phyloP scores from a whole-genome alignment of 176 grass and related monocot species.

The Zoysia japonica region DNA sequence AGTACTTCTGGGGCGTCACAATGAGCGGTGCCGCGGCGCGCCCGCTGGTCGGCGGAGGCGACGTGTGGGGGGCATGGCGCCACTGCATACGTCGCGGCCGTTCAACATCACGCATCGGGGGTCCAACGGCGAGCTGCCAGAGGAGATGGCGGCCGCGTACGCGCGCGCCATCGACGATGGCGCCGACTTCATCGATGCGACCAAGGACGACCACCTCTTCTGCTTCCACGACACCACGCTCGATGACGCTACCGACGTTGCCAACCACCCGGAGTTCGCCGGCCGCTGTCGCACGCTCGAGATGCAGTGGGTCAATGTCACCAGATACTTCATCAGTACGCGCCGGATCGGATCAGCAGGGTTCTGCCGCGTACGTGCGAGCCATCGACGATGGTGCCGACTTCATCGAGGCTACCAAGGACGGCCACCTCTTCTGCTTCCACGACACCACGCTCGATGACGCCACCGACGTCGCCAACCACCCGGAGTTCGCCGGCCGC shows the following conservation, averaged over 20 bases:
- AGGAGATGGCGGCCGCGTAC: constrained; percentile 59
- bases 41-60: constrained; percentile 20
- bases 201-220: constrained; percentile 54
- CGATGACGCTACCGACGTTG: constrained; percentile 49
- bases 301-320: constrained; percentile 56
- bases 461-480: constrained; percentile 48
- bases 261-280: constrained; percentile 49
- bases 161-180: constrained; percentile 56
- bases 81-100: constrained; percentile 44
- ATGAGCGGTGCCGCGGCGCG: constrained; percentile 12
- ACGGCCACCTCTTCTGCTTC: constrained; percentile 60
- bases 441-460: constrained; percentile 56
- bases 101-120: constrained; percentile 65
- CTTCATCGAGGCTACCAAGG: constrained; percentile 61
- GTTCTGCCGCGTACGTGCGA: constrained; percentile 41
- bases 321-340: constrained; percentile 47
- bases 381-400: constrained; percentile 60
- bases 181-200: constrained; percentile 61
- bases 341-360: background rate
- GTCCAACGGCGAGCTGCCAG: constrained; percentile 56
- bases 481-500: constrained; percentile 42
- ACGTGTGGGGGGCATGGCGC: background rate
- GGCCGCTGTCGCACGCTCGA: constrained; percentile 42
- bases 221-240: constrained; percentile 61
- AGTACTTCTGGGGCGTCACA: background rate